Evolutionary conservation across 306 rosid species (phyloP).

Genomic region (Lithocarpus polystachyus): DNA sequence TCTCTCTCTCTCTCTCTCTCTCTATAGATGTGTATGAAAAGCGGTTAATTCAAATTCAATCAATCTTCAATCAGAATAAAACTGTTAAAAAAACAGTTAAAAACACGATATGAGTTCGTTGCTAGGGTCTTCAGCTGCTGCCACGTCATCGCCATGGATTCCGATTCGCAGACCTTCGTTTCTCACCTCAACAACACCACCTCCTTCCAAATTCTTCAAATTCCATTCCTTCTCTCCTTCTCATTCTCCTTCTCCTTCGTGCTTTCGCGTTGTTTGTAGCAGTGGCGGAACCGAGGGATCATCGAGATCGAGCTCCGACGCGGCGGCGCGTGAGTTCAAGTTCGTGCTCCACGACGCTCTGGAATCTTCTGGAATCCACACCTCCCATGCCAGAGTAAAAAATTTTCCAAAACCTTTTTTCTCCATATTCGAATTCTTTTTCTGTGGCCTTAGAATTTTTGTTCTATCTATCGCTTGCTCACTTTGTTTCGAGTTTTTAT

Average conservation of each 20-base stretch:
- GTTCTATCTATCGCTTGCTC: too few species aligned
- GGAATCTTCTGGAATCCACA: conserved; percentile 70
- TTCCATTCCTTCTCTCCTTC: conserved; percentile 33
- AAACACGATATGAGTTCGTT: conserved; percentile 5
- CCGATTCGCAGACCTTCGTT: conserved; percentile 21
- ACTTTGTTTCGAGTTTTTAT: too few species aligned
- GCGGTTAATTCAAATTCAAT: too few species aligned
- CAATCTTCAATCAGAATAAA: too few species aligned
- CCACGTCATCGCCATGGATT: conserved; percentile 18
- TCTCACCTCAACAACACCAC: neutral
- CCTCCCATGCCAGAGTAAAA: conserved; percentile 68
- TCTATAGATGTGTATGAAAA: too few species aligned
- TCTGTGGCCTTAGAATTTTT: too few species aligned
- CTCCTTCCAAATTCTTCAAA: conserved; percentile 27
- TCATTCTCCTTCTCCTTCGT: conserved; percentile 2
- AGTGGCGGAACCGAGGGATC: neutral
- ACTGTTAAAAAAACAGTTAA: too few species aligned
- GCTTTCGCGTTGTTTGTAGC: conserved; percentile 37
- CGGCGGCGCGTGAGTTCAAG: conserved; percentile 35
- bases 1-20: too few species aligned
- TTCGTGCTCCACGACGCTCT: conserved; percentile 75
- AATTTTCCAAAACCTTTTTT: too few species aligned
- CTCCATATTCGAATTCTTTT: too few species aligned
- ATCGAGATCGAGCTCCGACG: conserved; percentile 10
- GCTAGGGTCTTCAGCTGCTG: conserved; percentile 9